Percentiles rank a stretch among this genome's conserved stretches.
Evolutionary conservation across 129 eudicot genomes (phyloP).

Genomic region (Erigeron canadensis): DNA sequence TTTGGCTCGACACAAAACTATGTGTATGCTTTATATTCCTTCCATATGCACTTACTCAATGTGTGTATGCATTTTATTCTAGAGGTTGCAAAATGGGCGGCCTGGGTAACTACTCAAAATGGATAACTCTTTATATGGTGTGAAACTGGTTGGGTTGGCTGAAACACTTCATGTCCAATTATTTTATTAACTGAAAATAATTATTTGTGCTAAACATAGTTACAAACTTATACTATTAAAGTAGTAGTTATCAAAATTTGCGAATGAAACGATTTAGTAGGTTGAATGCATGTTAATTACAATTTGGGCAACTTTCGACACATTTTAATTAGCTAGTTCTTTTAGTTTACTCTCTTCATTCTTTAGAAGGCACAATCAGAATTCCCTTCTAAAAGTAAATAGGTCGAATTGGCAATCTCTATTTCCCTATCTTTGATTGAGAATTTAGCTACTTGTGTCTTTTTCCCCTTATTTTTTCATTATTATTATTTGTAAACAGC

Average conservation of each 20-base stretch:
- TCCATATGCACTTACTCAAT: neutral
- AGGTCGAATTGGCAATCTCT: neutral
- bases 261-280: neutral
- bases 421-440: neutral
- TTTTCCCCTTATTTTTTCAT: too few species aligned
- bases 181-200: too few species aligned
- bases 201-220: neutral
- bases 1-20: constrained; percentile 64
- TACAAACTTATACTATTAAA: neutral
- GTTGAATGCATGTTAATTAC: neutral
- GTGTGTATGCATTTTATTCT: neutral
- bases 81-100: neutral
- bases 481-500: constrained; percentile 40
- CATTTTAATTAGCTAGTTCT: neutral
- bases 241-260: too few species aligned
- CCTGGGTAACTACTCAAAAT: too few species aligned
- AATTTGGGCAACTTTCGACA: neutral
- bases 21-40: constrained; percentile 44
- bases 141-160: neutral
- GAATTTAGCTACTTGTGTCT: neutral
- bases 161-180: neutral
- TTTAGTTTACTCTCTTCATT: neutral
- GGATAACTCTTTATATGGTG: neutral
- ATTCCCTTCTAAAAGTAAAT: neutral
- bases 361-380: neutral